Conservation (phyloP, 208 protist genomes). For the Phytomonas serpens region DNA sequence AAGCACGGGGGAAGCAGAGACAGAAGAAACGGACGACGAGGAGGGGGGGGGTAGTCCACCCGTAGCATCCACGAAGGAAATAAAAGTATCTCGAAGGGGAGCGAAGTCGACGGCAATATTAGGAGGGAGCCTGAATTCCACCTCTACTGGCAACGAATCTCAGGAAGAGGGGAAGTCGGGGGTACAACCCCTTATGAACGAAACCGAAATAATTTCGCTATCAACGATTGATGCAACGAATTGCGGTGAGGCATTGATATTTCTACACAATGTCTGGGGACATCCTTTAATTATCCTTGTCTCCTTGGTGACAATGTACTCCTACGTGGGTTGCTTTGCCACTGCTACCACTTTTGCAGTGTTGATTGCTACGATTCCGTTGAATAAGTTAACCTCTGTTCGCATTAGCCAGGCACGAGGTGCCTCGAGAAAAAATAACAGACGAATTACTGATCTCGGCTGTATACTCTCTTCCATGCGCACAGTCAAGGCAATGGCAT, state of each 20-base stretch:
- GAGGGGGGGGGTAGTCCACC: background rate
- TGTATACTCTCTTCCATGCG: conserved; percentile 57
- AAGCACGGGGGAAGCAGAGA: conserved; percentile 6
- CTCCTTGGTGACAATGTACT: conserved; percentile 55
- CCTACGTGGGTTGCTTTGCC: conserved; percentile 51
- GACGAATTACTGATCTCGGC: conserved; percentile 48
- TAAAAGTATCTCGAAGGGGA: background rate
- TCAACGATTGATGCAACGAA: conserved; percentile 51
- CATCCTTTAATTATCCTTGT: conserved; percentile 51
- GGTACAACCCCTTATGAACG: conserved; percentile 2
- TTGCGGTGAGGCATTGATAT: conserved; percentile 57
- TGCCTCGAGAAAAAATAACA: conserved; percentile 33
- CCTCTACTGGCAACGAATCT: background rate
- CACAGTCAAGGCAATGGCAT: conserved; percentile 63
- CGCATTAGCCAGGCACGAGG: conserved; percentile 48
- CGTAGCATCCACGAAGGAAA: background rate
- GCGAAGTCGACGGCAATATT: background rate
- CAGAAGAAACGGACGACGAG: conserved; percentile 9
- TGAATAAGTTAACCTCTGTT: conserved; percentile 37
- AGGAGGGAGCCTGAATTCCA: background rate
- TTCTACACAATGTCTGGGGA: conserved; percentile 70
- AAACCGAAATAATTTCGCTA: conserved; percentile 49
- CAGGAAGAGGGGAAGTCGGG: background rate
- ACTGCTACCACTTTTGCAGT: conserved; percentile 42
- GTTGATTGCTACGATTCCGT: conserved; percentile 38